phyloP scores from a whole-genome alignment of 2,329 filamentous ascomycete genomes.

The Allantophomopsis lycopodina region DNA sequence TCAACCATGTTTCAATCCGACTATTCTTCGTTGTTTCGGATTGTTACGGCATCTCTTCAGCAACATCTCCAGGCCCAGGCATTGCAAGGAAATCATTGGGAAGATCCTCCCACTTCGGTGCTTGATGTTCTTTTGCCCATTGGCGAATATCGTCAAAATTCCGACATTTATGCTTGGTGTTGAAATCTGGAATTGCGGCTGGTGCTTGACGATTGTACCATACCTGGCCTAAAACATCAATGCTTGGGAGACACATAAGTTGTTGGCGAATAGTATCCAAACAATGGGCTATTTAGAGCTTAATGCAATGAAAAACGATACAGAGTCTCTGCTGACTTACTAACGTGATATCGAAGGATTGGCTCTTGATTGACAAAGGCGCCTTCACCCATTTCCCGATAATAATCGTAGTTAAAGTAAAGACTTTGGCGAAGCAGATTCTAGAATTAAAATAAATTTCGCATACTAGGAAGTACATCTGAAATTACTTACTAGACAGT shows the following conservation, averaged over 20 bases:
- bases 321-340: constrained; percentile 20
- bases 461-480: constrained; percentile 6
- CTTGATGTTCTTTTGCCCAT: constrained; percentile 35
- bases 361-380: constrained; percentile 34
- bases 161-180: constrained; percentile 35
- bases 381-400: constrained; percentile 26
- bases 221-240: constrained; percentile 37
- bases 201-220: constrained; percentile 32
- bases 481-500: constrained; percentile 24
- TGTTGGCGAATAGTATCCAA: constrained; percentile 39
- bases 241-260: constrained; percentile 38
- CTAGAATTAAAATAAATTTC: constrained; percentile 2
- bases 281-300: constrained; percentile 28
- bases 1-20: no score
- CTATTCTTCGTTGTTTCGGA: no score
- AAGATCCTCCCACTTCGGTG: constrained; percentile 10
- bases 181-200: constrained; percentile 35
- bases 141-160: constrained; percentile 35
- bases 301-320: background rate
- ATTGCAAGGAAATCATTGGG: constrained; percentile 10
- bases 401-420: constrained; percentile 39
- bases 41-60: constrained; percentile 8
- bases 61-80: constrained; percentile 6
- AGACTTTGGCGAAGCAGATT: constrained; percentile 36
- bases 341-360: constrained; percentile 33